phyloP scores from a whole-genome alignment of 441 rosid species.

The Cnidoscolus chayamansa region DNA sequence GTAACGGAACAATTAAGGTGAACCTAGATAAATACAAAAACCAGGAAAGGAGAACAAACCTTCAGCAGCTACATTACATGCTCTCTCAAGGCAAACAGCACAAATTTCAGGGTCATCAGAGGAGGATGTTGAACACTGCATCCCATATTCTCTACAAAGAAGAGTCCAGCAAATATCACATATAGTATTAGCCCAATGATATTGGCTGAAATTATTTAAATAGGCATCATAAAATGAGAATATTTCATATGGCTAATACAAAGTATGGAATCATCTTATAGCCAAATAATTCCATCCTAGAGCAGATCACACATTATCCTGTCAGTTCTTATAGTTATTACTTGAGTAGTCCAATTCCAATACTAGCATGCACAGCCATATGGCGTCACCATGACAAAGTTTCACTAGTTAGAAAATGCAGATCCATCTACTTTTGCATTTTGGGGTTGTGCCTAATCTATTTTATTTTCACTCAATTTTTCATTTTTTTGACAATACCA shows the following conservation, averaged over 20 bases:
- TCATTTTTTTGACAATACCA: not conserved
- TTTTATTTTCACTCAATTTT: not conserved
- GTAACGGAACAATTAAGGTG: not conserved
- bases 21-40: slow-evolving; percentile 4
- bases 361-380: not conserved
- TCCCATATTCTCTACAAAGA: slow-evolving; percentile 70
- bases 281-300: not conserved
- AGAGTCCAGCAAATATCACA: slow-evolving; percentile 18
- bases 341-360: too few species aligned
- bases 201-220: not conserved
- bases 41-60: slow-evolving; percentile 38
- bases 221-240: not conserved
- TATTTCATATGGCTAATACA: not conserved
- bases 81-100: slow-evolving; percentile 89
- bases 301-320: not conserved
- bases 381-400: not conserved
- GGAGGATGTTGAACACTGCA: slow-evolving; percentile 54
- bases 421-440: not conserved
- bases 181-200: not conserved
- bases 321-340: too few species aligned
- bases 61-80: slow-evolving; percentile 88
- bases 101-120: slow-evolving; percentile 75
- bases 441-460: not conserved
- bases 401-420: not conserved
- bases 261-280: not conserved